Conservation (phyloP, 345 rosid species). For the Gossypium stocksii region DNA sequence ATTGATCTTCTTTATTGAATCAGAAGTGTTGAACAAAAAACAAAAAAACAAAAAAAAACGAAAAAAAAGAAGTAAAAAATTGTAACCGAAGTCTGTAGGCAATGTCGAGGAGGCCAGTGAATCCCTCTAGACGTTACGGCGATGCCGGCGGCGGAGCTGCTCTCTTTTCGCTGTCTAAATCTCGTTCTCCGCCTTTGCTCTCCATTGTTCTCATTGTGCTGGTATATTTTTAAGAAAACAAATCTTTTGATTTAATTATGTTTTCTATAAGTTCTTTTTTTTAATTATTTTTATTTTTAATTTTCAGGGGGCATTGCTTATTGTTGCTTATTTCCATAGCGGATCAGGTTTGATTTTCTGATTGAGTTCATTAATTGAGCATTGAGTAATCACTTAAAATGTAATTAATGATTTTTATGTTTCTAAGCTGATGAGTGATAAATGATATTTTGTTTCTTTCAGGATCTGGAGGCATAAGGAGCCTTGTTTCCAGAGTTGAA, state of each 20-base stretch:
- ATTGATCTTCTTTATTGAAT: slow-evolving; percentile 1
- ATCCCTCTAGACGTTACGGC: slow-evolving; percentile 28
- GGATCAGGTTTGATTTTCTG: slow-evolving; percentile 36
- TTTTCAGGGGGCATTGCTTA: slow-evolving; percentile 32
- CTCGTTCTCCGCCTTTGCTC: slow-evolving; percentile 30
- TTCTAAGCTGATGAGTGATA: neutral
- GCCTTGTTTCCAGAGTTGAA: slow-evolving; percentile 27
- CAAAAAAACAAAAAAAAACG: too few relatives aligned
- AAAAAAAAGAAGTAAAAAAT: neutral
- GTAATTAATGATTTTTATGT: neutral
- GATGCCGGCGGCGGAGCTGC: slow-evolving; percentile 23
- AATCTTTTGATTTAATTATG: neutral
- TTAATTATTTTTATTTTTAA: neutral
- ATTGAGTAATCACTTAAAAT: neutral
- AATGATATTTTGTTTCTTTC: neutral
- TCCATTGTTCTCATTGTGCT: slow-evolving; percentile 26
- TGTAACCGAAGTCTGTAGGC: neutral
- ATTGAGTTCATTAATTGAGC: neutral
- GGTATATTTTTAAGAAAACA: slow-evolving; percentile 13
- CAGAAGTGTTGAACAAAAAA: neutral
- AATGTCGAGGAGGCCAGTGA: slow-evolving; percentile 38
- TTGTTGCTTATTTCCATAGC: slow-evolving; percentile 25
- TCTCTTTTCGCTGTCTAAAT: slow-evolving; percentile 23
- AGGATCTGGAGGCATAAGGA: slow-evolving; percentile 24
- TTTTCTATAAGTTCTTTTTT: neutral